These are phyloP conservation scores for Metschnikowia santaceciliae DNA, from an alignment of 805 yeast species.

Conservation along the genomic window DNA sequence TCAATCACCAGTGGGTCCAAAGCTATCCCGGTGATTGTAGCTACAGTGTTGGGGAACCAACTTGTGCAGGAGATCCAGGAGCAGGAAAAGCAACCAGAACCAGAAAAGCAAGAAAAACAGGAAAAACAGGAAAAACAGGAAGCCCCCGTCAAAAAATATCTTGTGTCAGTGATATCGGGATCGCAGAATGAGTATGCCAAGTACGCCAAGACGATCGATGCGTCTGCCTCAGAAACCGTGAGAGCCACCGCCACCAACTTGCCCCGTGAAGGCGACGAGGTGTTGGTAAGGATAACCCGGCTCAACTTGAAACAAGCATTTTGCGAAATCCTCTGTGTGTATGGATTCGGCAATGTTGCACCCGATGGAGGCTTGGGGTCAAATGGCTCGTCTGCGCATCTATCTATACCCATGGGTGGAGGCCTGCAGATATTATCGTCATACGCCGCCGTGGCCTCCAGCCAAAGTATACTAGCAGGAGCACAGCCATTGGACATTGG, in stretches of 20 bases:
- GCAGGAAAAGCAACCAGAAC: conserved; percentile 4
- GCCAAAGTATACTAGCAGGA: conserved; percentile 35
- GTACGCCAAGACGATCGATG: conserved; percentile 21
- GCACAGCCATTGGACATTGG: conserved; percentile 65
- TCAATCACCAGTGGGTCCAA: conserved; percentile 39
- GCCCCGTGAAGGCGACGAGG: conserved; percentile 83
- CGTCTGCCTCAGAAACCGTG: conserved; percentile 15
- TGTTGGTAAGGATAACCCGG: conserved; percentile 68
- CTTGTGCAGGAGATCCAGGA: conserved; percentile 22
- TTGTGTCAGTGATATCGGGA: conserved; percentile 31
- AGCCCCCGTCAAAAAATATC: conserved; percentile 18
- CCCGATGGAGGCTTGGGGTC: conserved; percentile 67
- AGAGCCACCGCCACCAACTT: conserved; percentile 43
- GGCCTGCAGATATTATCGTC: conserved; percentile 45
- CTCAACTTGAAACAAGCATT: conserved; percentile 66
- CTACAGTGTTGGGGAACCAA: conserved; percentile 65
- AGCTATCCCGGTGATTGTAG: conserved; percentile 41
- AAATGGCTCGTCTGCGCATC: conserved; percentile 41
- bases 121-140: conserved; percentile 1
- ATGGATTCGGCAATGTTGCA: conserved; percentile 53
- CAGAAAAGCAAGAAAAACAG: neutral
- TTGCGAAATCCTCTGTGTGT: conserved; percentile 69
- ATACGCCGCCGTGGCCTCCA: conserved; percentile 34
- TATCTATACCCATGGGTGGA: conserved; percentile 44
- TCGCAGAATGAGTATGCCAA: conserved; percentile 23